Percentiles rank a stretch among this genome's conserved stretches.
Evolutionary conservation across 495 filamentous ascomycete species (phyloP).

Genomic region (Penicillium canescens): DNA sequence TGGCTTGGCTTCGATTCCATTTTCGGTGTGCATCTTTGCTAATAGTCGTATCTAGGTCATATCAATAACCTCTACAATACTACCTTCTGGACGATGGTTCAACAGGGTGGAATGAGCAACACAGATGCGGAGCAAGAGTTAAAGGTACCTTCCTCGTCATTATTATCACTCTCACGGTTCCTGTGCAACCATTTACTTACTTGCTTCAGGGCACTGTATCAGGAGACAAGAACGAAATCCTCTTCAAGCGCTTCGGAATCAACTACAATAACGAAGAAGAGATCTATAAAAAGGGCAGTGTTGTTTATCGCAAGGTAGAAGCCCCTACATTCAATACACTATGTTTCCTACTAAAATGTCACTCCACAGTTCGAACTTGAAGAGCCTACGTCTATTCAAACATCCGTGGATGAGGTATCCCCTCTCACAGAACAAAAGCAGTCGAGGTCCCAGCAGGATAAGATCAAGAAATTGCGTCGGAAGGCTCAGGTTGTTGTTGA

Average conservation of each 20-base stretch:
- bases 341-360: slow-evolving; percentile 8
- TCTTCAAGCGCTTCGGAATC: slow-evolving; percentile 84
- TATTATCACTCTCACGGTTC: neutral
- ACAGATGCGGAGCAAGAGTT: slow-evolving; percentile 78
- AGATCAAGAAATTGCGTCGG: slow-evolving; percentile 68
- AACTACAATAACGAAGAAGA: slow-evolving; percentile 97
- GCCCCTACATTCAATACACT: neutral
- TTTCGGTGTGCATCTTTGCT: neutral
- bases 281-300: slow-evolving; percentile 90
- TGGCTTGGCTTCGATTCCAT: neutral
- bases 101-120: slow-evolving; percentile 69
- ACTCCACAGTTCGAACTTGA: slow-evolving; percentile 40
- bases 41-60: slow-evolving; percentile 58
- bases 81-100: slow-evolving; percentile 88
- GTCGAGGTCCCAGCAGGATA: slow-evolving; percentile 77
- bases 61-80: slow-evolving; percentile 99
- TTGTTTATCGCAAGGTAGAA: slow-evolving; percentile 79
- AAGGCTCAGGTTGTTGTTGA: slow-evolving; percentile 79
- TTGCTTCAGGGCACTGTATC: slow-evolving; percentile 69
- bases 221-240: slow-evolving; percentile 91
- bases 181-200: slow-evolving; percentile 1
- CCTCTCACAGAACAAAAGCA: slow-evolving; percentile 32
- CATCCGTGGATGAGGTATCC: slow-evolving; percentile 10
- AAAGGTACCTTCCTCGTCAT: slow-evolving; percentile 48
- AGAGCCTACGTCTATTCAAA: slow-evolving; percentile 23